Percentiles rank a stretch among this genome's conserved stretches.
phyloP scores from a whole-genome alignment of 2,329 filamentous ascomycete genomes.

The Simplicillium aogashimaense region DNA sequence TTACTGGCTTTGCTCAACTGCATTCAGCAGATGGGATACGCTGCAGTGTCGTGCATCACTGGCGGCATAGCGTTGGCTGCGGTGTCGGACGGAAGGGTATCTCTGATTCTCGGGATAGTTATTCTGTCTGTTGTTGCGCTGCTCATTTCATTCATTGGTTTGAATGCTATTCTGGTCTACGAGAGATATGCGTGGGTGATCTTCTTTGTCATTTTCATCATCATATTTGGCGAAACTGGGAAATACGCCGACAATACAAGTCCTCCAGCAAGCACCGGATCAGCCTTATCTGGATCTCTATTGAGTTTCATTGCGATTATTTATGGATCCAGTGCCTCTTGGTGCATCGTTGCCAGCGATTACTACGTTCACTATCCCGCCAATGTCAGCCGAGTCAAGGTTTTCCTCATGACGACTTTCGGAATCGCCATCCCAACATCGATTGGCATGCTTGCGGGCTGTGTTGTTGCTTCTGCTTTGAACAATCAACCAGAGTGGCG shows the following conservation, averaged over 20 bases:
- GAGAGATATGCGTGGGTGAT: slow-evolving; percentile 39
- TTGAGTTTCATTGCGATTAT: slow-evolving; percentile 33
- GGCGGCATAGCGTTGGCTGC: slow-evolving; percentile 38
- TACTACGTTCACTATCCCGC: slow-evolving; percentile 37
- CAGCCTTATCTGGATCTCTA: slow-evolving; percentile 25
- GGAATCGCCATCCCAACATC: slow-evolving; percentile 37
- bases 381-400: slow-evolving; percentile 31
- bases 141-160: slow-evolving; percentile 40
- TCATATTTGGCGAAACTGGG: slow-evolving; percentile 36
- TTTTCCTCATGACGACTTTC: slow-evolving; percentile 36
- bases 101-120: slow-evolving; percentile 40
- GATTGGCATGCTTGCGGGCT: slow-evolving; percentile 36
- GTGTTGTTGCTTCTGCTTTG: slow-evolving; percentile 30
- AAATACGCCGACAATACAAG: slow-evolving; percentile 27
- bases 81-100: slow-evolving; percentile 32
- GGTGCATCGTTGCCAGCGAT: slow-evolving; percentile 28
- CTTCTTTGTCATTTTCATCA: slow-evolving; percentile 36
- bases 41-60: slow-evolving; percentile 39
- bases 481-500: slow-evolving; percentile 26
- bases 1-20: slow-evolving; percentile 32
- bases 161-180: slow-evolving; percentile 36
- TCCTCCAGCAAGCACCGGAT: slow-evolving; percentile 20
- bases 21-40: slow-evolving; percentile 35
- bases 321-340: slow-evolving; percentile 38
- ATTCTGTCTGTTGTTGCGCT: slow-evolving; percentile 38